These are phyloP conservation scores for Pichia sp. DNA, from an alignment of 1,139 yeast genomes.

Conservation along the genomic window DNA sequence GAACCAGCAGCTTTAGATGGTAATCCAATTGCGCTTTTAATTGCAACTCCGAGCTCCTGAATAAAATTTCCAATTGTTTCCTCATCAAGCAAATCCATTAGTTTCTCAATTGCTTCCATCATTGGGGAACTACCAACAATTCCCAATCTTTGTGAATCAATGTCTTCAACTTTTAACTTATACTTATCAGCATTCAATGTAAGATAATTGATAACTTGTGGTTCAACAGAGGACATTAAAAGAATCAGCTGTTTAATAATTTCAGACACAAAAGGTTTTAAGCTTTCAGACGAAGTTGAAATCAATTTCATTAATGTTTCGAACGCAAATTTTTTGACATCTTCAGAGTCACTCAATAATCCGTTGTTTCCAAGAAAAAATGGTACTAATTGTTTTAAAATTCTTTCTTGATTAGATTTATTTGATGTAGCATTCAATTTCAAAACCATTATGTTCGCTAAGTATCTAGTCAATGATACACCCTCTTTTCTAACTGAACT, in stretches of 20 bases:
- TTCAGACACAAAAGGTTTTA: constrained; percentile 63
- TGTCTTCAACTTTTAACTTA: constrained; percentile 61
- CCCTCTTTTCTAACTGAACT: constrained; percentile 90
- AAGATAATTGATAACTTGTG: constrained; percentile 81
- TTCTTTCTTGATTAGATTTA: constrained; percentile 42
- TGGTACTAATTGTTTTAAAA: constrained; percentile 64
- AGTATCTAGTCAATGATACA: constrained; percentile 53
- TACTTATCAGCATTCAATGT: constrained; percentile 86
- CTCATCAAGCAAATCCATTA: constrained; percentile 55
- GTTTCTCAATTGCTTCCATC: constrained; percentile 77
- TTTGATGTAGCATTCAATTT: constrained; percentile 34
- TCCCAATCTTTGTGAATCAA: constrained; percentile 73
- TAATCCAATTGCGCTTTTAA: constrained; percentile 72
- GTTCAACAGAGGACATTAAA: constrained; percentile 83
- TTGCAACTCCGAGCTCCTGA: constrained; percentile 40
- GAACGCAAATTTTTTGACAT: constrained; percentile 70
- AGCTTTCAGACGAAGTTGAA: constrained; percentile 49
- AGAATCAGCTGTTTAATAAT: constrained; percentile 64
- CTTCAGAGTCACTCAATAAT: constrained; percentile 78
- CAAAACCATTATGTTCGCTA: constrained; percentile 59
- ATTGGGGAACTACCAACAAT: constrained; percentile 78
- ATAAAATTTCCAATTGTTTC: constrained; percentile 48
- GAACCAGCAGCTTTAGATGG: constrained; percentile 91
- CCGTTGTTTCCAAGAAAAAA: constrained; percentile 78
- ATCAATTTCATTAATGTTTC: constrained; percentile 67